These are phyloP conservation scores for Aspergillus sp. DNA, from an alignment of 2,329 filamentous ascomycete genomes.

Conservation along the genomic window DNA sequence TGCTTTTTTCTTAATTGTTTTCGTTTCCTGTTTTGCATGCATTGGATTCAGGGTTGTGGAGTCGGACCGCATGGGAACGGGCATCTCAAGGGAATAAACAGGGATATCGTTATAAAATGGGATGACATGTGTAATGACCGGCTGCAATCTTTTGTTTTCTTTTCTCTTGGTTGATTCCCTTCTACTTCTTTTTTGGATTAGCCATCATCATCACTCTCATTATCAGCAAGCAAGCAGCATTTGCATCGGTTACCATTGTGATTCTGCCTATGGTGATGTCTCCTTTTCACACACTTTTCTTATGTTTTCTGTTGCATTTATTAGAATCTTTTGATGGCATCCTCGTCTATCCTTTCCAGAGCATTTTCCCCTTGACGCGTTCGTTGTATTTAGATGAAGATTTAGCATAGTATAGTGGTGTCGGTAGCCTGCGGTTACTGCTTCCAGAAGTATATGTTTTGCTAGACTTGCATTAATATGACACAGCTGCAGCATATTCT, in stretches of 20 bases:
- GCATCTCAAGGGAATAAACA: constrained; percentile 1
- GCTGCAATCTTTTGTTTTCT: constrained; percentile 12
- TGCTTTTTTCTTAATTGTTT: background rate
- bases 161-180: background rate
- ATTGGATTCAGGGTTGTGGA: constrained; percentile 6
- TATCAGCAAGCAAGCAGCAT: background rate
- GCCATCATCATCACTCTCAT: too few relatives aligned
- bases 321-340: too few relatives aligned
- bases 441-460: too few relatives aligned
- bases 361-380: too few relatives aligned
- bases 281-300: background rate
- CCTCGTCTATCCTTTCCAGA: too few relatives aligned
- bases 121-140: constrained; percentile 14
- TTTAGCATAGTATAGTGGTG: too few relatives aligned
- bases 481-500: too few relatives aligned
- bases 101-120: background rate
- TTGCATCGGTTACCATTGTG: background rate
- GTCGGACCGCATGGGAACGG: background rate
- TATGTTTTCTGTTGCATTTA: background rate
- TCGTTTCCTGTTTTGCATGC: constrained; percentile 6
- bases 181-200: background rate
- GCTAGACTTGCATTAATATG: too few relatives aligned
- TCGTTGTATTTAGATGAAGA: too few relatives aligned
- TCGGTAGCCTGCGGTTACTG: too few relatives aligned
- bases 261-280: background rate